Percentiles rank a stretch among this genome's conserved stretches.
These are phyloP conservation scores for Paramecium pentaurelia DNA, from an alignment of 73 alveolate genomes.

Conservation along the genomic window DNA sequence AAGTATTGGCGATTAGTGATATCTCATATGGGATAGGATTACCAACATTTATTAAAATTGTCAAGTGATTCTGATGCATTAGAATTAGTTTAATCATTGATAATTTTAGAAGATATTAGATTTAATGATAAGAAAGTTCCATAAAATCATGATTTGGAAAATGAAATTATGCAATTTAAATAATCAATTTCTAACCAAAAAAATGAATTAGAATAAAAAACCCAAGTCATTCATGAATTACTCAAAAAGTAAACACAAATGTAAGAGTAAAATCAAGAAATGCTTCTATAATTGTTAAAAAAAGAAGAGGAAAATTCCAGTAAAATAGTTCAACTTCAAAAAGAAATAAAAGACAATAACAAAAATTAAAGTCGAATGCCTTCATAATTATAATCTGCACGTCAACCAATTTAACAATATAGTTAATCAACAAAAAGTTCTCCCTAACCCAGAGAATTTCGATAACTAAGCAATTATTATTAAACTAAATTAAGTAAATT, in stretches of 20 bases:
- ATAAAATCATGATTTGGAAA: not conserved
- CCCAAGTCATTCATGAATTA: not conserved
- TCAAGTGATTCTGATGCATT: not conserved
- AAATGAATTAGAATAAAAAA: not conserved
- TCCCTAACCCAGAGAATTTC: not conserved
- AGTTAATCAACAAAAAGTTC: not conserved
- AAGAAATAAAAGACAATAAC: not conserved
- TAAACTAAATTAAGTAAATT: not conserved
- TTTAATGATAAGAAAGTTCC: not conserved
- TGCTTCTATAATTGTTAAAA: not conserved
- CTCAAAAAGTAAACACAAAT: not conserved
- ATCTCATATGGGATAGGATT: not conserved
- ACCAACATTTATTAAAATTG: not conserved
- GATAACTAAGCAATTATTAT: not conserved
- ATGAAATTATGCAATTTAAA: not conserved
- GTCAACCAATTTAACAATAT: not conserved
- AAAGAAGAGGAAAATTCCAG: not conserved
- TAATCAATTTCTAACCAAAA: not conserved
- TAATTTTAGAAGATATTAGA: not conserved
- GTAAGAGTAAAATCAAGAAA: not conserved
- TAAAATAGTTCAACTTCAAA: not conserved
- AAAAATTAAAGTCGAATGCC: not conserved
- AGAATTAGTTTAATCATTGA: not conserved
- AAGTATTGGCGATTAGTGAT: slow-evolving; percentile 14
- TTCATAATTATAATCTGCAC: not conserved